Conservation (phyloP, 768 basidiomycete species). For the Chalciporus piperatus region DNA sequence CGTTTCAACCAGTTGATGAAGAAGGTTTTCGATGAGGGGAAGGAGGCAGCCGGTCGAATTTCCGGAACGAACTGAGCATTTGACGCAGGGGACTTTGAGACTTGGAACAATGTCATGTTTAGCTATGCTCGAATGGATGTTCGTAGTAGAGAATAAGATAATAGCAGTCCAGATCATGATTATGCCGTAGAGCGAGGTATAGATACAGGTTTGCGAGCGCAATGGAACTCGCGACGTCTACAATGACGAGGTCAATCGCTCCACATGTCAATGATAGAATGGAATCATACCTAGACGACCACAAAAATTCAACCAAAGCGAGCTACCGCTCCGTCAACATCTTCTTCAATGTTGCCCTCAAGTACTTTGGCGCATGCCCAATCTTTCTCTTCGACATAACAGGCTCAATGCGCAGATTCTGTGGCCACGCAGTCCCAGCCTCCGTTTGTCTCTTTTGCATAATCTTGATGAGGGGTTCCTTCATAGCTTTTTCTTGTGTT, state of each 20-base stretch:
- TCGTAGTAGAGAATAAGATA: no score
- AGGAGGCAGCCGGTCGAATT: background rate
- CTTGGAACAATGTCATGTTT: background rate
- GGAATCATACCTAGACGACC: conserved; percentile 4
- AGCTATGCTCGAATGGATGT: no score
- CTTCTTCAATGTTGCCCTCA: conserved; percentile 39
- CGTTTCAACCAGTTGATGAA: conserved; percentile 59
- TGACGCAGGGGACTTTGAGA: background rate
- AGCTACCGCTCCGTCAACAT: conserved; percentile 36
- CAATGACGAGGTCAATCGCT: background rate
- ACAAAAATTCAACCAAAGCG: background rate
- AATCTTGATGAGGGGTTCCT: conserved; percentile 39
- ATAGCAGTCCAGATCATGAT: no score
- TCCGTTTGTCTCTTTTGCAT: conserved; percentile 40
- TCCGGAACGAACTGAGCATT: background rate
- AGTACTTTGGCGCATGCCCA: conserved; percentile 36
- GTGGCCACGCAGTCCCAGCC: conserved; percentile 41
- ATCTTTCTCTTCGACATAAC: conserved; percentile 38
- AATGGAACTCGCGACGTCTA: background rate
- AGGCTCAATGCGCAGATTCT: conserved; percentile 51
- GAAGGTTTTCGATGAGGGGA: conserved; percentile 53
- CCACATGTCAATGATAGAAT: background rate
- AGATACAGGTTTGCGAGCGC: background rate
- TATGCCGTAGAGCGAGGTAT: background rate
- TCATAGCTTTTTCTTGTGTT: conserved; percentile 25